Conservation (phyloP, 2,329 filamentous ascomycete genomes). For the Cercospora janseana region DNA sequence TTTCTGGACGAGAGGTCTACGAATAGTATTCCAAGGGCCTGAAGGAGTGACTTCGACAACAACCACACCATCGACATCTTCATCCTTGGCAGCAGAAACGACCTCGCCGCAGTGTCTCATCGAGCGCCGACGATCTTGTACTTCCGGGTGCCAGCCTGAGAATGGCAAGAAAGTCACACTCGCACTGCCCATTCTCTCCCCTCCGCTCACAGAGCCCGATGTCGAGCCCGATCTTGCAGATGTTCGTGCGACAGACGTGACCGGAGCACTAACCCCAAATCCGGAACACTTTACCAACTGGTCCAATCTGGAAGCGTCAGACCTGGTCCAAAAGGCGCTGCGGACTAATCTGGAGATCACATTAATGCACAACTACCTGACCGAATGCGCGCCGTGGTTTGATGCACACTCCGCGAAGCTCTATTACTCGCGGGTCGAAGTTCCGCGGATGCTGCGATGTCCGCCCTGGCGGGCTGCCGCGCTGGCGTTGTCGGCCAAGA, state of each 20-base stretch:
- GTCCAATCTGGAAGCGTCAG: conserved; percentile 17
- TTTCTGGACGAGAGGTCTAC: conserved; percentile 18
- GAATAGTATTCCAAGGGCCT: conserved; percentile 18
- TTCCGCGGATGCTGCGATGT: conserved; percentile 18
- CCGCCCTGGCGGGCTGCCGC: conserved; percentile 21
- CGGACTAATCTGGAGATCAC: conserved; percentile 15
- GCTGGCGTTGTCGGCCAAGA: conserved; percentile 19
- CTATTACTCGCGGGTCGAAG: conserved; percentile 18
- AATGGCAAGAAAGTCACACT: neutral
- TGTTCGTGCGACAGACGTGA: conserved; percentile 2
- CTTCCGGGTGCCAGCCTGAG: too few relatives aligned
- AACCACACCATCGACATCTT: neutral
- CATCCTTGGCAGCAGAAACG: neutral
- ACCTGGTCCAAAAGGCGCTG: conserved; percentile 17
- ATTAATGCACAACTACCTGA: conserved; percentile 21
- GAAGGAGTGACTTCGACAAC: conserved; percentile 5
- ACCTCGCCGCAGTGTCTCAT: neutral
- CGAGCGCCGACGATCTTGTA: neutral
- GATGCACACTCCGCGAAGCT: conserved; percentile 17
- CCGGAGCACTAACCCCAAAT: conserved; percentile 10
- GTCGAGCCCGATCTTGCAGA: conserved; percentile 5
- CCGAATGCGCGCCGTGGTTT: conserved; percentile 20
- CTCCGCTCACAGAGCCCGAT: neutral
- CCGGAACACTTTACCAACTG: conserved; percentile 17
- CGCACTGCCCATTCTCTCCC: neutral